Base-by-base conservation (phyloP, 306 rosid species). In the Castanea crenata region DNA sequence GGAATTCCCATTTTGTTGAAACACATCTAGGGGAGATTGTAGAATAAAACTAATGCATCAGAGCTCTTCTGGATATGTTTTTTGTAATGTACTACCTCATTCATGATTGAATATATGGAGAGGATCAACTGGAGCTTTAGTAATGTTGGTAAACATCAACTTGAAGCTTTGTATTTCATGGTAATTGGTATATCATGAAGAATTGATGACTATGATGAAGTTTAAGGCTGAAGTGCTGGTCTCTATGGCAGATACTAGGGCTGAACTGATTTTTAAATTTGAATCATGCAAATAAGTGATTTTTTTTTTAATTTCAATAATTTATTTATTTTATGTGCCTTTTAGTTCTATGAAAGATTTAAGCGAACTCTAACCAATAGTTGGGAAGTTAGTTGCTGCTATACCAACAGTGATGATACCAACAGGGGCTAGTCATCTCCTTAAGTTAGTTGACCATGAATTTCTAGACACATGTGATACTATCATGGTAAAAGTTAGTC, bases 21-120 rank as follows among this genome's bases (percentile, higher is more conserved):
- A 64, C 82, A 31, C 51, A 62, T 64, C 73, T 91, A 54, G 82
- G 76, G 85, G 85, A 82, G 79, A 78, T 88, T 84, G 74, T 84
- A 65, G 81, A 78, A 79, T 69, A 83, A 78, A 80, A 76, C 71
- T 78, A 77, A 81, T 76, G 55, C 49, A 57, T 58, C 57, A 55
- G 25, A 69, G 21, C 76, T 46, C 59, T 65, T 75, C 10, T 52
- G 14, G 59, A 71, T 67, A 61, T 56, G 41, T 77, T 75, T 21
- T 79, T 76, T 86, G 85, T 62, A 78, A 77, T 85, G 71, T 27
- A 74, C 34, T 73, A 18, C 68, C 12, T 72, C 27, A 23, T 58
- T 35, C 29, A 51, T 74, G 76, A 74, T 63, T 72, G 76, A 58
- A 78, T 68, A 11, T 61, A 62, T 27, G 62, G 58, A 80, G 71